These are phyloP conservation scores for Cyclospora cayetanensis DNA, from an alignment of 169 alveolate species.

Conservation along the genomic window DNA sequence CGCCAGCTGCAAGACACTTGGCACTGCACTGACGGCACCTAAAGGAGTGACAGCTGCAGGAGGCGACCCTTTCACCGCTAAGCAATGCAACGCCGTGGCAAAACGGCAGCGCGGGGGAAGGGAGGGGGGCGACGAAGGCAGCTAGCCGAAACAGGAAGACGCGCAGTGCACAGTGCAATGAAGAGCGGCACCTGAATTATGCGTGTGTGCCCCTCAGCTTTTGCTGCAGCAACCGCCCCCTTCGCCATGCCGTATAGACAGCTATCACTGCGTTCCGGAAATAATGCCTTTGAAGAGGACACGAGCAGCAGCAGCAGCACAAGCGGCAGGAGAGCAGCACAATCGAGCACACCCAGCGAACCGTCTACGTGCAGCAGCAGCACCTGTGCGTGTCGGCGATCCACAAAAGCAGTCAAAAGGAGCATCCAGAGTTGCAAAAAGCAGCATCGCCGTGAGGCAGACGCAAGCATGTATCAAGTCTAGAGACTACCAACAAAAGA, in stretches of 20 bases:
- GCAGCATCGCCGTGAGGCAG: neutral
- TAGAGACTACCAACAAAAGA: too few species aligned
- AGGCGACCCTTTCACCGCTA: too few species aligned
- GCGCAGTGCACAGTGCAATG: too few species aligned
- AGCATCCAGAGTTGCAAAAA: neutral
- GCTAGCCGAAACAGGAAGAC: too few species aligned
- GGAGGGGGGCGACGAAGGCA: too few species aligned
- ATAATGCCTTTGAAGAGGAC: neutral
- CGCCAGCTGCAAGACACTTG: neutral
- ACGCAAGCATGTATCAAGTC: too few species aligned
- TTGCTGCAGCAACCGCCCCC: conserved; percentile 10
- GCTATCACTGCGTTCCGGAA: neutral
- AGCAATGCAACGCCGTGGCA: too few species aligned
- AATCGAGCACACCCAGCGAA: neutral
- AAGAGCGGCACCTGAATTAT: neutral
- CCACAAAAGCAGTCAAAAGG: neutral
- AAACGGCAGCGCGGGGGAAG: too few species aligned
- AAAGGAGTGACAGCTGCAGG: neutral
- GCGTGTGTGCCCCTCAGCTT: neutral
- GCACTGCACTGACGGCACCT: neutral
- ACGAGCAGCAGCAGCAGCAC: too few species aligned
- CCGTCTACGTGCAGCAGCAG: neutral
- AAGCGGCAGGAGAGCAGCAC: too few species aligned
- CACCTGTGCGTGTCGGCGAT: neutral
- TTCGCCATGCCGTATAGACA: neutral